Evolutionary conservation across 129 eudicot genomes (phyloP).

Genomic region (Dittrichia graveolens): DNA sequence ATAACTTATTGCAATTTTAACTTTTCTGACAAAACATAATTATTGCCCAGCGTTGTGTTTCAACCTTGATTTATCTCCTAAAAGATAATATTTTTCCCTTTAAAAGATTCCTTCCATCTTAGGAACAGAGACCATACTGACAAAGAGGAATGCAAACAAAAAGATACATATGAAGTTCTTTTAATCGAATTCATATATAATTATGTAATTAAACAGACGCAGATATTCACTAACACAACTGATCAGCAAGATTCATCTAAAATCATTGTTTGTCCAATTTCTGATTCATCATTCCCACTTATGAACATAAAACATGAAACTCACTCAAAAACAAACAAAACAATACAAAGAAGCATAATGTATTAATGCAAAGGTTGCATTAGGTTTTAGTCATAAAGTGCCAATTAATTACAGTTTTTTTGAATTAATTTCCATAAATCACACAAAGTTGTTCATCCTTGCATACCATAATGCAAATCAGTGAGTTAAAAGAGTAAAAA

Average conservation of each 20-base stretch:
- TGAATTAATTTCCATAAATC: constrained; percentile 7
- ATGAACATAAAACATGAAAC: constrained; percentile 3
- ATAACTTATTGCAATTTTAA: neutral
- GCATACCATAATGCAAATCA: neutral
- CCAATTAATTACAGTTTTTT: neutral
- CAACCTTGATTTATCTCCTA: neutral
- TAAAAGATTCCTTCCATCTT: constrained; percentile 6
- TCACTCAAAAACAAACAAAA: constrained; percentile 7
- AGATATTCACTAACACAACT: neutral
- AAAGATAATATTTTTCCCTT: constrained; percentile 14
- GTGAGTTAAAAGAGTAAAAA: neutral
- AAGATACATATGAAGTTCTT: neutral
- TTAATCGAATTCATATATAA: neutral
- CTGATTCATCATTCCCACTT: neutral
- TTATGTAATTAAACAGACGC: neutral
- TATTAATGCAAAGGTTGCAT: neutral
- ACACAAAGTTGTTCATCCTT: constrained; percentile 10
- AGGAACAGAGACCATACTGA: constrained; percentile 2
- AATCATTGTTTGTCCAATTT: neutral
- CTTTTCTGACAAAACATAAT: neutral
- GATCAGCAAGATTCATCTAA: constrained; percentile 7
- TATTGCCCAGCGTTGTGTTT: neutral
- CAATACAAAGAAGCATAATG: neutral
- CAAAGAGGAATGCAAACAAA: neutral
- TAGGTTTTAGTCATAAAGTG: neutral